Conservation (phyloP, 306 rosid genomes). For the Sicyos edulis region DNA sequence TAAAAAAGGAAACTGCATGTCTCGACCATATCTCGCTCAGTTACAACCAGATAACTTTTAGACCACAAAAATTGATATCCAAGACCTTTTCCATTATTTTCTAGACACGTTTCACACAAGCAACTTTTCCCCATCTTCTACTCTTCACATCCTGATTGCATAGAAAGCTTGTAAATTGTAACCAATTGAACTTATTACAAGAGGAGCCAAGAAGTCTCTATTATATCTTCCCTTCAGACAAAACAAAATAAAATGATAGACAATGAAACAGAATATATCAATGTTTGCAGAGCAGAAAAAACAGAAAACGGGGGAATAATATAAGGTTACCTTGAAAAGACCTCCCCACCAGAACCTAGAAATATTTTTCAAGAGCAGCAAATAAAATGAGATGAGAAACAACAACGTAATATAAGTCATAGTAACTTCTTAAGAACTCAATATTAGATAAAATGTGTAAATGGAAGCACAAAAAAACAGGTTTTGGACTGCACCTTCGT, state of each 20-base stretch:
- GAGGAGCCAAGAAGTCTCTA: background rate
- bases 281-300: background rate
- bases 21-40: no score
- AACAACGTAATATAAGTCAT: background rate
- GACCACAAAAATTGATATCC: background rate
- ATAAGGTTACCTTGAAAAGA: slow-evolving; percentile 51
- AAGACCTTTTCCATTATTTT: background rate
- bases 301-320: slow-evolving; percentile 6
- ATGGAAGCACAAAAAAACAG: slow-evolving; percentile 16
- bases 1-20: no score
- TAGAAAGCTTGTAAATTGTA: background rate
- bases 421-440: background rate
- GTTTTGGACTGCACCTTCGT: slow-evolving; percentile 39
- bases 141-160: background rate
- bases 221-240: background rate
- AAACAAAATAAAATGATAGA: background rate
- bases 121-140: background rate
- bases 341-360: slow-evolving; percentile 92
- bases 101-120: background rate
- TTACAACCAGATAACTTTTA: background rate
- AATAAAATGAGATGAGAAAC: slow-evolving; percentile 28
- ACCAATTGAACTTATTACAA: background rate
- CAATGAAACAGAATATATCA: background rate
- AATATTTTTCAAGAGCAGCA: slow-evolving; percentile 3
- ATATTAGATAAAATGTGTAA: background rate